Base-by-base conservation (phyloP, 2,329 filamentous ascomycete genomes). In the Neurospora crassa region DNA sequence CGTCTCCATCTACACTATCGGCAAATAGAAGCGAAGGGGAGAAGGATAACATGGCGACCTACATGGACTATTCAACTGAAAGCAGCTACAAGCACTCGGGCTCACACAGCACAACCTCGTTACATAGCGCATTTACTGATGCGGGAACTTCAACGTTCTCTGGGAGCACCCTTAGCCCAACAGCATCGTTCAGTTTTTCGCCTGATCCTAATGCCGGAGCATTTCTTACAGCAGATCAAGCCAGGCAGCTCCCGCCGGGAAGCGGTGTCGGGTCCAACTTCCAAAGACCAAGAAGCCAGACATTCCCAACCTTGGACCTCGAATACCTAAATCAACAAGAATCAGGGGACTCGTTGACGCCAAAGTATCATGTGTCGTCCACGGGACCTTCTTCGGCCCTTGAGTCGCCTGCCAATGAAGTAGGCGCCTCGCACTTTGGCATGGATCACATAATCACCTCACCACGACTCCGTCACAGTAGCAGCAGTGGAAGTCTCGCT, bases 241-340 rank as follows among this genome's bases (percentile, higher is more conserved):
- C 76, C 68, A 75, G 80, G 40, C 78, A 80, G 43, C 76, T 82
- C 10, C 79, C 79, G 5, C 73, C 71, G 8, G 70, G 67, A n/a
- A 77, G 78, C 5, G 82, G 78, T 41, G 76, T 71, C 29, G 78
- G 77, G 71, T 82, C 84, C 70, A 88, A 88, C 76, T 89, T 90
- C 74, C 90, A 91, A 76, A 87, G 93, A 71, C 92, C 92, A n/a
- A 87, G 93, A 77, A 96, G 92, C 79, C 93, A 96, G 80, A 97
- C 93, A 0, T 94, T 97, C 74, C 93, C 94, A 1, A 89, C 90
- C 67, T 83, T 93, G 59, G 89, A 89, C 70, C 84, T 91, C 67
- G 90, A 87, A 71, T 87, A 84, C 71, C 80, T 85, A 74, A 85
- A 84, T 75, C 84, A 85, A 71, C 73, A 77, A 20, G 80, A 80